Evolutionary conservation across 805 yeast species (phyloP).

Genomic region (Zygotorulaspora chibaensis): DNA sequence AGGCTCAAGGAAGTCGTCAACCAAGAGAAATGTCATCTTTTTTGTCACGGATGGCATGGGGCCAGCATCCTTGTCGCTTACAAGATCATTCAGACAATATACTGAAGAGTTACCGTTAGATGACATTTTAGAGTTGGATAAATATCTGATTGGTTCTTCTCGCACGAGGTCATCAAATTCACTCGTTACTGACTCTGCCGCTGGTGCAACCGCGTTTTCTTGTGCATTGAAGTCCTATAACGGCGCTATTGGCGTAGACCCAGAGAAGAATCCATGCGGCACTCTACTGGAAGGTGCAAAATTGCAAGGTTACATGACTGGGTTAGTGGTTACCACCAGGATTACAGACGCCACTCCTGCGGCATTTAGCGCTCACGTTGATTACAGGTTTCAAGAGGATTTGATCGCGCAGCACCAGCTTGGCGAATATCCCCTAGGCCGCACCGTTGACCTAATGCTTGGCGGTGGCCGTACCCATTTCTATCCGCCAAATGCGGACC

Average conservation of each 20-base stretch:
- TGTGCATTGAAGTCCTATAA: conserved; percentile 81
- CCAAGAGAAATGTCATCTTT: conserved; percentile 72
- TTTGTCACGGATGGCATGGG: conserved; percentile 97
- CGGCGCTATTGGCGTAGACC: conserved; percentile 86
- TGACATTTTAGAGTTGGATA: conserved; percentile 59
- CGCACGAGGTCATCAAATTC: conserved; percentile 78
- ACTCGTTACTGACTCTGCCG: conserved; percentile 89
- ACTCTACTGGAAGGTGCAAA: conserved; percentile 86
- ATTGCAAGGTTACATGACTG: conserved; percentile 73
- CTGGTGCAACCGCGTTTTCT: conserved; percentile 93
- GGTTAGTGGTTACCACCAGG: conserved; percentile 87
- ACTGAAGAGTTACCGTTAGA: conserved; percentile 42
- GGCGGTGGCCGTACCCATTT: conserved; percentile 92
- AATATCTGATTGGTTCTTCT: conserved; percentile 72
- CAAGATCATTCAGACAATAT: conserved; percentile 69
- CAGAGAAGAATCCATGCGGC: conserved; percentile 71
- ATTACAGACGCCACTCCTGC: conserved; percentile 96
- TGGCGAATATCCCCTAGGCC: conserved; percentile 76
- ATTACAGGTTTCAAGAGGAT: conserved; percentile 72
- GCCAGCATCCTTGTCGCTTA: conserved; percentile 76
- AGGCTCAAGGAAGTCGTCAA: background rate
- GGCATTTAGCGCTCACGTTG: conserved; percentile 76
- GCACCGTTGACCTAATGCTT: conserved; percentile 74
- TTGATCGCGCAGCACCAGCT: conserved; percentile 83
- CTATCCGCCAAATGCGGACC: conserved; percentile 43